phyloP scores from a whole-genome alignment of 1,139 yeast species.

The Citeromyces hawaiiensis region DNA sequence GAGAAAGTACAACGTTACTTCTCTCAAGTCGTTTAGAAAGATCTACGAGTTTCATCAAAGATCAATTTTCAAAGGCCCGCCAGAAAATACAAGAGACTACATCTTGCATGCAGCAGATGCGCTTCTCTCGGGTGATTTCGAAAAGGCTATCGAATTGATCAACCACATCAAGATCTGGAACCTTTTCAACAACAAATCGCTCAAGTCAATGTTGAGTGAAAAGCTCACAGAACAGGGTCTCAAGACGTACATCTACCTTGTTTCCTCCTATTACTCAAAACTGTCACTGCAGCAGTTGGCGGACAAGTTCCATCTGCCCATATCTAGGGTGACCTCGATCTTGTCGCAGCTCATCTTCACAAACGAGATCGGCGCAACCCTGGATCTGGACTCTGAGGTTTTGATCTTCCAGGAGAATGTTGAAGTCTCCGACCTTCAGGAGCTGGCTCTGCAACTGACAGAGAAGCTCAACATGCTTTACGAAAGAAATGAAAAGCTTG shows the following conservation, averaged over 20 bases:
- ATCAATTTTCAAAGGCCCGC: slow-evolving; percentile 95
- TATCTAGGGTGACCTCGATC: slow-evolving; percentile 42
- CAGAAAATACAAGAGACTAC: slow-evolving; percentile 91
- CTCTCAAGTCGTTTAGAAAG: slow-evolving; percentile 76
- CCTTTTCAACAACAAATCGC: slow-evolving; percentile 58
- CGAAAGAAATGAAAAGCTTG: slow-evolving; percentile 78
- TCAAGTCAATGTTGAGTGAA: slow-evolving; percentile 57
- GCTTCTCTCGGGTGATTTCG: slow-evolving; percentile 87
- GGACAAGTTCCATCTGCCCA: slow-evolving; percentile 49
- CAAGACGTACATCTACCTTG: slow-evolving; percentile 80
- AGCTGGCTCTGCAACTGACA: slow-evolving; percentile 74
- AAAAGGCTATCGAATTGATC: slow-evolving; percentile 57
- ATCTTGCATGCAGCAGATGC: slow-evolving; percentile 89
- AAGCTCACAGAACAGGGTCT: slow-evolving; percentile 85
- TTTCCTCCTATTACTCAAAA: slow-evolving; percentile 63
- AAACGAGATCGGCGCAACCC: slow-evolving; percentile 62
- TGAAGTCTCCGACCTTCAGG: slow-evolving; percentile 78
- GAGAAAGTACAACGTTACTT: slow-evolving; percentile 31
- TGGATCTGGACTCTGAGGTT: slow-evolving; percentile 44
- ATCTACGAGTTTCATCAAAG: slow-evolving; percentile 88
- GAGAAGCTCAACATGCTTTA: slow-evolving; percentile 75
- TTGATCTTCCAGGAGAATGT: slow-evolving; percentile 58
- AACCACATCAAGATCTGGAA: slow-evolving; percentile 80
- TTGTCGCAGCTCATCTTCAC: slow-evolving; percentile 64
- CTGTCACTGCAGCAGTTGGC: slow-evolving; percentile 61